phyloP scores from a whole-genome alignment of 1,284 basidiomycete genomes.

The Cutaneotrichosporon daszewskae region DNA sequence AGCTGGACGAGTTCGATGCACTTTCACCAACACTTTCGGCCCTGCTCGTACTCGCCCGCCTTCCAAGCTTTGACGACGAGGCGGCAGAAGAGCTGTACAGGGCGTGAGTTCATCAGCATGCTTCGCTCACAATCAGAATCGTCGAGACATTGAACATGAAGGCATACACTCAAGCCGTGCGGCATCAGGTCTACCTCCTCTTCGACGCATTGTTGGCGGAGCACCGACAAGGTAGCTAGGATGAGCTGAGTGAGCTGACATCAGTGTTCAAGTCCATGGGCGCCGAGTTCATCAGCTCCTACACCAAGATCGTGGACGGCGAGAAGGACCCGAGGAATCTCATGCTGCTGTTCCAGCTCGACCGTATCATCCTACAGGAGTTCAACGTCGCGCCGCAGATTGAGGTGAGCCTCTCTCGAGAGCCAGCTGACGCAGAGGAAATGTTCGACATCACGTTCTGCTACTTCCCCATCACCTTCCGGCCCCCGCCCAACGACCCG shows the following conservation, averaged over 20 bases:
- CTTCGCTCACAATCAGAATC: constrained; percentile 53
- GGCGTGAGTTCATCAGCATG: constrained; percentile 58
- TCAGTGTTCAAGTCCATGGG: constrained; percentile 67
- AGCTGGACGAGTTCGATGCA: constrained; percentile 77
- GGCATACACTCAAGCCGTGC: constrained; percentile 70
- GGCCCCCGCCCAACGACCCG: constrained; percentile 88
- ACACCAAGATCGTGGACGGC: constrained; percentile 71
- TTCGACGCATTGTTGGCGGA: constrained; percentile 71
- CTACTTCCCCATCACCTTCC: constrained; percentile 98
- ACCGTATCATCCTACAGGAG: constrained; percentile 74
- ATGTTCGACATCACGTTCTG: constrained; percentile 96
- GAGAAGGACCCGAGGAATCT: constrained; percentile 98
- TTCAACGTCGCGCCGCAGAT: constrained; percentile 70
- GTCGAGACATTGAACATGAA: constrained; percentile 75
- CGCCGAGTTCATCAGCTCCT: constrained; percentile 65
- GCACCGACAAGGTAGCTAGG: constrained; percentile 61
- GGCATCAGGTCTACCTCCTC: constrained; percentile 75
- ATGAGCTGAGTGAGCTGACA: background rate
- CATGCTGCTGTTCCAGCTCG: constrained; percentile 81
- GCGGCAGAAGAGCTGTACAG: constrained; percentile 65
- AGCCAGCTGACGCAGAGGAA: constrained; percentile 52
- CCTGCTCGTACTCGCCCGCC: constrained; percentile 61
- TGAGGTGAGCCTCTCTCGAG: constrained; percentile 56
- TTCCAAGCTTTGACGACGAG: constrained; percentile 62
- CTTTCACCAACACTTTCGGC: constrained; percentile 70